Evolutionary conservation across 805 yeast genomes (phyloP).

Genomic region (Monosporozyma unispora): DNA sequence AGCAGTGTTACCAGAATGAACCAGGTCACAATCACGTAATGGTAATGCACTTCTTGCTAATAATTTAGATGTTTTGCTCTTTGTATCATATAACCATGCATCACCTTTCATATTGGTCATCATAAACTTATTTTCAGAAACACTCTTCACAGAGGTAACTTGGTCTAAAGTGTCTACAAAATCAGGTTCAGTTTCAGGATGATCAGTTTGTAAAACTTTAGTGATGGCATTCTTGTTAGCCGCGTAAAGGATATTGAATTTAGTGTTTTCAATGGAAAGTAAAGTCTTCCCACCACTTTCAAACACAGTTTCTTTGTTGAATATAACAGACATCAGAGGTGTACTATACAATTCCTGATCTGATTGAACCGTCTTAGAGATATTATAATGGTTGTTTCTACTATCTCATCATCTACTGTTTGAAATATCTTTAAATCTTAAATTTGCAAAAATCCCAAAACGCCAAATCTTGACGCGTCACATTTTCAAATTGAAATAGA

Average conservation of each 20-base stretch:
- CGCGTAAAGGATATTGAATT: constrained; percentile 18
- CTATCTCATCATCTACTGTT: background rate
- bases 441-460: background rate
- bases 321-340: background rate
- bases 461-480: constrained; percentile 1
- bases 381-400: too few relatives aligned
- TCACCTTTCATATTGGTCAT: constrained; percentile 24
- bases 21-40: constrained; percentile 42
- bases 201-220: constrained; percentile 40
- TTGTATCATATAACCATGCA: constrained; percentile 14
- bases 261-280: background rate
- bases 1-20: constrained; percentile 51
- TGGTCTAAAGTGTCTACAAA: constrained; percentile 44
- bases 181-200: constrained; percentile 52
- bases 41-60: constrained; percentile 33
- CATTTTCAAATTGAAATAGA: background rate
- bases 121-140: constrained; percentile 12
- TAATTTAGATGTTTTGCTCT: constrained; percentile 26
- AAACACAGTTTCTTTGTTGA: constrained; percentile 21
- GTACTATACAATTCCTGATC: background rate
- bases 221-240: constrained; percentile 48
- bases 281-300: constrained; percentile 27
- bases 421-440: background rate
- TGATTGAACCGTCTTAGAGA: background rate
- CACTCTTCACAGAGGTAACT: constrained; percentile 31